These are phyloP conservation scores for Emydomyces testavorans DNA, from an alignment of 2,329 filamentous ascomycete genomes.

Conservation along the genomic window DNA sequence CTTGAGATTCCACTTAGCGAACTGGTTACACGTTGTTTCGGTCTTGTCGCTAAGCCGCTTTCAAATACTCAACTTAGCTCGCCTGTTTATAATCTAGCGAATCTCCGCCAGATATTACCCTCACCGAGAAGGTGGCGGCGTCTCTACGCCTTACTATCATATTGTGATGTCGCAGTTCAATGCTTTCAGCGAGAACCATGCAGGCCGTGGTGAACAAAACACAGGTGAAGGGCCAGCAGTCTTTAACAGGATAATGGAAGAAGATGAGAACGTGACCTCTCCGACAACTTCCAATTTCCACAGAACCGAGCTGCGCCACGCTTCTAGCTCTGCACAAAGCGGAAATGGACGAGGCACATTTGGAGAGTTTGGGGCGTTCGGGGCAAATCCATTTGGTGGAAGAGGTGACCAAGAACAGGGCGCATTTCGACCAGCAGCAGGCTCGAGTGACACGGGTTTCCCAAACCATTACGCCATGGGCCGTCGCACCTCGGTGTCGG, in stretches of 20 bases:
- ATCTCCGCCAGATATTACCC: neutral
- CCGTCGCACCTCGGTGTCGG: slow-evolving; percentile 89
- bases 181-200: slow-evolving; percentile 9
- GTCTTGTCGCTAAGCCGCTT: neutral
- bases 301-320: slow-evolving; percentile 22
- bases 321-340: slow-evolving; percentile 9
- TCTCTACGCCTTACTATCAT: neutral
- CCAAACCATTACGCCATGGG: slow-evolving; percentile 89
- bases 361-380: slow-evolving; percentile 21
- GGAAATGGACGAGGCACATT: slow-evolving; percentile 14
- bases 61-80: neutral
- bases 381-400: slow-evolving; percentile 25
- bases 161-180: slow-evolving; percentile 12
- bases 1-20: neutral
- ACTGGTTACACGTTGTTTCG: neutral
- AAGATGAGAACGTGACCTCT: slow-evolving; percentile 68
- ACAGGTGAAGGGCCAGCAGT: neutral
- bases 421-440: neutral
- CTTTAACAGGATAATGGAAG: slow-evolving; percentile 61
- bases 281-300: slow-evolving; percentile 56
- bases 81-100: neutral
- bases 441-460: slow-evolving; percentile 33
- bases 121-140: neutral
- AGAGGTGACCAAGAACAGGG: slow-evolving; percentile 1
- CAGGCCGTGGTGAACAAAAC: slow-evolving; percentile 9